Base-by-base conservation (phyloP, 805 yeast species). In the Yarrowia bubula region DNA sequence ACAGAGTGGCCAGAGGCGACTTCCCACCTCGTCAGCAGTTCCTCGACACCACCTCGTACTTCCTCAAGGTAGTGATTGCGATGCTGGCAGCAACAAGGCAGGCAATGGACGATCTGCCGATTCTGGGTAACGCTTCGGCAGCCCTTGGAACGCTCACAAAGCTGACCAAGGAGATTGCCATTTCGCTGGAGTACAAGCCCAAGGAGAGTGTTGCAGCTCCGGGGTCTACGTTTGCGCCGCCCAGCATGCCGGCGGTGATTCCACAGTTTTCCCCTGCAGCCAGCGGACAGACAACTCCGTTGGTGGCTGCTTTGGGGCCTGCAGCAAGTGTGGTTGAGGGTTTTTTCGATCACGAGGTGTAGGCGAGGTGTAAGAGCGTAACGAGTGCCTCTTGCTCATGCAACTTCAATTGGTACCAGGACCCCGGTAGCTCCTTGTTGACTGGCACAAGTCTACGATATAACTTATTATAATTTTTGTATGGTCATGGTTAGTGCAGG, bases 161-260 rank as follows among this genome's bases (percentile, higher is more conserved):
- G 69, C 89, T 92, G 3, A 90, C 97, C 4, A 93, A 93, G 71
- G 98, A 93, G 72, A 88, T 93, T 14, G 92, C 98, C 0, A 86
- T 90, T n/a, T 80, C 90, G 70, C 77, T 92, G 47, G 97, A 92
- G 73, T 42, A 35, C 41, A 58, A 58, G 51, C 50, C 64, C 33
- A 55, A 55, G 39, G 62, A 55, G 11, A 28, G 3, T 4, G 62
- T 28, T 13, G 58, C 61, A 13, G 60, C 65, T 17, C 22, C 47
- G 18, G 41, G 42, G 28, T 46, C 57, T n/a, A 46, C 42, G 22
- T 39, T 22, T 10, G 47, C 64, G 5, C 42, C 58, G 1, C 39
- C 66, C 39, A 28, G 60, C 33, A 22, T 42, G 53, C 64, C 69
- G 13, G 67, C 68, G 14, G 44, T 57, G 38, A 47, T 48, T 51